These are phyloP conservation scores for Botrytis tulipae DNA, from an alignment of 2,329 filamentous ascomycete species.

Conservation along the genomic window DNA sequence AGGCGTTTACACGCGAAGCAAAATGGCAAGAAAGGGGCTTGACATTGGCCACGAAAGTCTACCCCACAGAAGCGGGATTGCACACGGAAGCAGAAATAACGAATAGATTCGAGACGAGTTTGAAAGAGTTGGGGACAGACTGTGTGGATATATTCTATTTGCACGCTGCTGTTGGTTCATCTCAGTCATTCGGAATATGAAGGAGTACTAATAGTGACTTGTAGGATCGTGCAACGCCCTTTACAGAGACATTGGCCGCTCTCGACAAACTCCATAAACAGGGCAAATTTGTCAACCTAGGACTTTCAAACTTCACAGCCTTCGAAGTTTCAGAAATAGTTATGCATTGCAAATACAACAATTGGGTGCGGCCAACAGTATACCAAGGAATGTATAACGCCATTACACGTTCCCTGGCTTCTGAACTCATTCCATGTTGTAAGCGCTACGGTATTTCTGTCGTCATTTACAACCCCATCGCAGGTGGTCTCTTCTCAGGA, in stretches of 20 bases:
- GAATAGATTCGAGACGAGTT: conserved; percentile 62
- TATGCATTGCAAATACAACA: conserved; percentile 72
- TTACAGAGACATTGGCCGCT: conserved; percentile 75
- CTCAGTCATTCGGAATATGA: neutral
- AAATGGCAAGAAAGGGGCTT: conserved; percentile 78
- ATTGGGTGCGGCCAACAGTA: conserved; percentile 67
- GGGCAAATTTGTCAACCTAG: conserved; percentile 79
- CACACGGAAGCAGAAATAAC: conserved; percentile 65
- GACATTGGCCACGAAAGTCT: conserved; percentile 76
- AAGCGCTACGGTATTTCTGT: conserved; percentile 75
- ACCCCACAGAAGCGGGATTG: conserved; percentile 57
- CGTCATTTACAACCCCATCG: conserved; percentile 79
- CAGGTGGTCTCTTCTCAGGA: conserved; percentile 76
- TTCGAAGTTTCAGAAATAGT: conserved; percentile 87
- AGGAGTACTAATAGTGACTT: neutral
- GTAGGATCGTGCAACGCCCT: conserved; percentile 62
- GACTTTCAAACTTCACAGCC: conserved; percentile 80
- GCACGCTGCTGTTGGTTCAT: conserved; percentile 54
- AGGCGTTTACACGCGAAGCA: conserved; percentile 72
- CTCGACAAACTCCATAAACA: conserved; percentile 77
- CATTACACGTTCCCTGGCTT: conserved; percentile 72
- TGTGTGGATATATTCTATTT: conserved; percentile 77
- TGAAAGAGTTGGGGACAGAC: conserved; percentile 71
- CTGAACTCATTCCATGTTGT: conserved; percentile 71
- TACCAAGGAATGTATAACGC: conserved; percentile 88